Percentiles rank a stretch among this genome's conserved stretches.
These are phyloP conservation scores for Aspergillus uvarum DNA, from an alignment of 2,329 filamentous ascomycete species.

Conservation along the genomic window DNA sequence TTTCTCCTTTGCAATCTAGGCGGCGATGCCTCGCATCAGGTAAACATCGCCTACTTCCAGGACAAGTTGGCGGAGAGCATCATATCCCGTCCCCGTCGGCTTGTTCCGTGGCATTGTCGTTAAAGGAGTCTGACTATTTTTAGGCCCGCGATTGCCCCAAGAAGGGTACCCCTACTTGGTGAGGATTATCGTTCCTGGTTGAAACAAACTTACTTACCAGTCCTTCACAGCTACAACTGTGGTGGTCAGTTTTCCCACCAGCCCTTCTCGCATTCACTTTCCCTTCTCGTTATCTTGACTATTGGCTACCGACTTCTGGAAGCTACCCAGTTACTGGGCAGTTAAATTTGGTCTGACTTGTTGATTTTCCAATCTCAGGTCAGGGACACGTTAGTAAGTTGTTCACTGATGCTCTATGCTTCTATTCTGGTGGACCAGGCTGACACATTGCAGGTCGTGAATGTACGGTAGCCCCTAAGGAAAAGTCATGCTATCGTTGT, in stretches of 20 bases:
- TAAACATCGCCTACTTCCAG: constrained; percentile 45
- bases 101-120: background rate
- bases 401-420: constrained; percentile 4
- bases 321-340: too few species aligned
- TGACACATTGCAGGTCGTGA: constrained; percentile 67
- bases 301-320: background rate
- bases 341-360: constrained; percentile 13
- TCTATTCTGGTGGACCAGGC: background rate
- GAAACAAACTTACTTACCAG: constrained; percentile 11
- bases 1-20: constrained; percentile 48
- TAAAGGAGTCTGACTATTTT: constrained; percentile 20
- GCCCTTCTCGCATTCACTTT: background rate
- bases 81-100: background rate
- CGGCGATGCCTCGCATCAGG: constrained; percentile 73
- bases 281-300: background rate
- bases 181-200: constrained; percentile 19
- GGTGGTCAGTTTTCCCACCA: constrained; percentile 59
- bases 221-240: constrained; percentile 69
- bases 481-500: constrained; percentile 67
- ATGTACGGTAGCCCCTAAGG: constrained; percentile 84
- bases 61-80: background rate
- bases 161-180: constrained; percentile 81
- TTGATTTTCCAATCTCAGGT: constrained; percentile 38
- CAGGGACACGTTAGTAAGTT: constrained; percentile 76
- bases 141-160: constrained; percentile 84